Evolutionary conservation across 768 basidiomycete genomes (phyloP).

Genomic region (Coprinopsis cinerea): DNA sequence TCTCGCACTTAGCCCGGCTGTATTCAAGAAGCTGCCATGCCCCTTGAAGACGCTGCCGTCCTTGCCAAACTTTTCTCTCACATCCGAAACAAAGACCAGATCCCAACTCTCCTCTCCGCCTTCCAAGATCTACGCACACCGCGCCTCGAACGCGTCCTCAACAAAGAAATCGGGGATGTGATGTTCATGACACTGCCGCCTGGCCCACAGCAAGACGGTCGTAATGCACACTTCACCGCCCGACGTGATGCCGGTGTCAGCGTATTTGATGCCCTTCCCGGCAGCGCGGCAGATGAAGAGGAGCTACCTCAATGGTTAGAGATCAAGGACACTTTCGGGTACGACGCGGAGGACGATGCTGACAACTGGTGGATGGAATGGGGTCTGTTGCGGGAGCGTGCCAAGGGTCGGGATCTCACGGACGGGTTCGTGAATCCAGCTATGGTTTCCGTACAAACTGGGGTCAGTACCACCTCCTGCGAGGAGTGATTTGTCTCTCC

Average conservation of each 20-base stretch:
- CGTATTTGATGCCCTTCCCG: conserved; percentile 14
- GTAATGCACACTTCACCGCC: conserved; percentile 34
- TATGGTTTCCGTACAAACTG: neutral
- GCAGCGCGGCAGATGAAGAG: conserved; percentile 10
- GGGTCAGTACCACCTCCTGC: neutral
- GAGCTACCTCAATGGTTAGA: conserved; percentile 38
- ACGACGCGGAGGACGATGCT: conserved; percentile 53
- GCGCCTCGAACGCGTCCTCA: conserved; percentile 36
- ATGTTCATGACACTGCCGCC: conserved; percentile 39
- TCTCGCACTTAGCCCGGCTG: conserved; percentile 36
- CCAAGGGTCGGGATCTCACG: conserved; percentile 17
- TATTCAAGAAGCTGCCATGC: conserved; percentile 42
- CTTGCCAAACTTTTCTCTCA: conserved; percentile 57
- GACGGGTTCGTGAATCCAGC: conserved; percentile 7
- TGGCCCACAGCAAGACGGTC: conserved; percentile 33
- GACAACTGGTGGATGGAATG: conserved; percentile 58
- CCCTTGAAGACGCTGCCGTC: conserved; percentile 58
- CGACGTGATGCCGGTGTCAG: conserved; percentile 23
- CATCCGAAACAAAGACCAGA: conserved; percentile 42
- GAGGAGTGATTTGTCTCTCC: neutral
- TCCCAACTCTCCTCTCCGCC: conserved; percentile 43
- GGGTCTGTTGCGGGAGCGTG: conserved; percentile 39
- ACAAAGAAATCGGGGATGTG: conserved; percentile 40
- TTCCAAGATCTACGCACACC: conserved; percentile 50
- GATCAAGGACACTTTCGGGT: conserved; percentile 42